These are phyloP conservation scores for Penicillium pancosmium DNA, from an alignment of 495 filamentous ascomycete genomes.

Conservation along the genomic window DNA sequence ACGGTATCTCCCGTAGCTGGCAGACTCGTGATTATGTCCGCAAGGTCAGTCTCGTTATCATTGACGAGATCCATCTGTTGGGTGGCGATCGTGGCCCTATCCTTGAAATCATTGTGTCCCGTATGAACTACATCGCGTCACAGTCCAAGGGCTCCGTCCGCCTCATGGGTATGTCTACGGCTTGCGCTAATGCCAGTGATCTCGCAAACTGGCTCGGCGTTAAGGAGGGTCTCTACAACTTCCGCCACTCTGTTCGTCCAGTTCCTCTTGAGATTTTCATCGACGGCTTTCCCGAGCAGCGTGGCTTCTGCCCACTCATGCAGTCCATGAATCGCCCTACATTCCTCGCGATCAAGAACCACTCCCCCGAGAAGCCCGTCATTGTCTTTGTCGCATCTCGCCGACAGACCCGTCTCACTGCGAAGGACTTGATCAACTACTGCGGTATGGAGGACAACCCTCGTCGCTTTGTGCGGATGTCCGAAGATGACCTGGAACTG, in stretches of 20 bases:
- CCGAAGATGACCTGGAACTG: slow-evolving; percentile 87
- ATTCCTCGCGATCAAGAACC: slow-evolving; percentile 92
- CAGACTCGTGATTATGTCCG: slow-evolving; percentile 94
- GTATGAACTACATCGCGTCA: slow-evolving; percentile 99
- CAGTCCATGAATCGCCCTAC: slow-evolving; percentile 98
- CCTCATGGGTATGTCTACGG: slow-evolving; percentile 96
- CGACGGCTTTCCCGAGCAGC: slow-evolving; percentile 93
- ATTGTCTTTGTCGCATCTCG: slow-evolving; percentile 98
- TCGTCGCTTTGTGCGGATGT: slow-evolving; percentile 87
- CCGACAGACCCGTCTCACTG: slow-evolving; percentile 90
- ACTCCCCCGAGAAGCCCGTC: slow-evolving; percentile 94
- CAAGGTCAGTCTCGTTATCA: slow-evolving; percentile 94
- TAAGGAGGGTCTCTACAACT: slow-evolving; percentile 96
- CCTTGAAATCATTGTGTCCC: slow-evolving; percentile 97
- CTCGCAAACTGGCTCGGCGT: slow-evolving; percentile 97
- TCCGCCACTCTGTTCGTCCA: slow-evolving; percentile 95
- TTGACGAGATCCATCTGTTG: slow-evolving; percentile 97
- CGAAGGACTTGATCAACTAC: slow-evolving; percentile 93
- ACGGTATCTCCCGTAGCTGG: slow-evolving; percentile 98
- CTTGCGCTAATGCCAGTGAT: slow-evolving; percentile 93
- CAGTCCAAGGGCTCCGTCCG: slow-evolving; percentile 84
- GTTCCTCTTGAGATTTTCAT: slow-evolving; percentile 96
- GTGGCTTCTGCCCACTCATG: slow-evolving; percentile 97
- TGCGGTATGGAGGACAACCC: slow-evolving; percentile 99
- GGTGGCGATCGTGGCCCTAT: slow-evolving; percentile 96